phyloP scores from a whole-genome alignment of 1,139 yeast species.

The Taphrina flavorubra region DNA sequence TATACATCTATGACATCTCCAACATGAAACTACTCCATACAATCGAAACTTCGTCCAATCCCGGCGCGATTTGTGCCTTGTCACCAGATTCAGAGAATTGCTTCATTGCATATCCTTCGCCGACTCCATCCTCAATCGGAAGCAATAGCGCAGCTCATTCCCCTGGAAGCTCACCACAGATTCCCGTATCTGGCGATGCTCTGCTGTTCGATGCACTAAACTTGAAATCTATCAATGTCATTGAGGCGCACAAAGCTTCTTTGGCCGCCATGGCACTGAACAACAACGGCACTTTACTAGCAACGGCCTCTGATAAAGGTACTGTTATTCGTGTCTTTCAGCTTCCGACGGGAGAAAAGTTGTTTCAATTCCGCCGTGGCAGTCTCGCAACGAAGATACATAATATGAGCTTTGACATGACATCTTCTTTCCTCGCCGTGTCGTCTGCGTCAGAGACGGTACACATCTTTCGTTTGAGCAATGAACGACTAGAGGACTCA shows the following conservation, averaged over 20 bases:
- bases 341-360: constrained; percentile 79
- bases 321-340: constrained; percentile 87
- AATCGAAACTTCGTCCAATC: constrained; percentile 80
- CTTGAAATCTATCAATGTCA: constrained; percentile 82
- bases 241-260: constrained; percentile 90
- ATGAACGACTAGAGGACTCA: constrained; percentile 36
- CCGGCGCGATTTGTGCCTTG: constrained; percentile 61
- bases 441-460: constrained; percentile 92
- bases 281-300: constrained; percentile 78
- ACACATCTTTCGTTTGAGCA: constrained; percentile 70
- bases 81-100: constrained; percentile 70
- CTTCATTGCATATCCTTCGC: constrained; percentile 86
- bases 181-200: constrained; percentile 74
- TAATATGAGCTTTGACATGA: constrained; percentile 77
- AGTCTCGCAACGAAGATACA: constrained; percentile 91
- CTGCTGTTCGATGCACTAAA: constrained; percentile 78
- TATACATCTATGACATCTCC: constrained; percentile 84
- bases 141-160: constrained; percentile 37
- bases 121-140: constrained; percentile 52
- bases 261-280: constrained; percentile 80
- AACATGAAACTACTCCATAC: constrained; percentile 88
- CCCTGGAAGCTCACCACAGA: constrained; percentile 43
- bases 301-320: constrained; percentile 95
- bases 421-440: constrained; percentile 76
- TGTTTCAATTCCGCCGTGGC: constrained; percentile 86